Evolutionary conservation across 164 flowering plant genomes (phyloP).

Genomic region (Umbellularia californica): DNA sequence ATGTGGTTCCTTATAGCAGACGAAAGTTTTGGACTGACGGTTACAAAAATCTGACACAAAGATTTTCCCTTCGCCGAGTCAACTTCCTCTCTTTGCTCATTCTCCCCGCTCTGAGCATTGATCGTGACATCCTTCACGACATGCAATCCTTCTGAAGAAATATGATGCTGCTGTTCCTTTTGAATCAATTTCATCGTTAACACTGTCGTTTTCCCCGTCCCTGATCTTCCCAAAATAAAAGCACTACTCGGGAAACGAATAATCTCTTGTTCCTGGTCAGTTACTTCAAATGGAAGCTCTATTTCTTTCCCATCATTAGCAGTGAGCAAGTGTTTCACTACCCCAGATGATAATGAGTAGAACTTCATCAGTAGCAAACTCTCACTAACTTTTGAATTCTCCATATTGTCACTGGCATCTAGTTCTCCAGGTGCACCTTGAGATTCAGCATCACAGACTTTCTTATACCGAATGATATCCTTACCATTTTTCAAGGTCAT

Average conservation of each 20-base stretch:
- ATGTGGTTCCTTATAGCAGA: constrained; percentile 59
- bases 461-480: constrained; percentile 36
- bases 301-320: constrained; percentile 50
- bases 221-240: constrained; percentile 78
- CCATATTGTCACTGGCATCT: constrained; percentile 40
- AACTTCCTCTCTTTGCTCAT: constrained; percentile 1
- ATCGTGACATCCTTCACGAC: background rate
- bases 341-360: constrained; percentile 56
- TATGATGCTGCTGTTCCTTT: constrained; percentile 40
- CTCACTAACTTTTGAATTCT: constrained; percentile 66
- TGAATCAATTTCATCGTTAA: constrained; percentile 62
- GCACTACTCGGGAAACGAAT: constrained; percentile 44
- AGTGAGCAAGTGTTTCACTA: constrained; percentile 56
- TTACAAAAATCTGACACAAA: constrained; percentile 74
- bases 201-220: constrained; percentile 87
- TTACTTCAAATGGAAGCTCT: constrained; percentile 84
- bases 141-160: constrained; percentile 30
- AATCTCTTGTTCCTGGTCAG: constrained; percentile 56
- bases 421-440: background rate
- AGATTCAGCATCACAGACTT: constrained; percentile 8
- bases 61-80: constrained; percentile 10
- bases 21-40: constrained; percentile 76
- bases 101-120: background rate
- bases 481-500: constrained; percentile 35
- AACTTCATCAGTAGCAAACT: constrained; percentile 81